Conservation (phyloP, 2,329 filamentous ascomycete genomes). For the Endoconidiophora laricicola region DNA sequence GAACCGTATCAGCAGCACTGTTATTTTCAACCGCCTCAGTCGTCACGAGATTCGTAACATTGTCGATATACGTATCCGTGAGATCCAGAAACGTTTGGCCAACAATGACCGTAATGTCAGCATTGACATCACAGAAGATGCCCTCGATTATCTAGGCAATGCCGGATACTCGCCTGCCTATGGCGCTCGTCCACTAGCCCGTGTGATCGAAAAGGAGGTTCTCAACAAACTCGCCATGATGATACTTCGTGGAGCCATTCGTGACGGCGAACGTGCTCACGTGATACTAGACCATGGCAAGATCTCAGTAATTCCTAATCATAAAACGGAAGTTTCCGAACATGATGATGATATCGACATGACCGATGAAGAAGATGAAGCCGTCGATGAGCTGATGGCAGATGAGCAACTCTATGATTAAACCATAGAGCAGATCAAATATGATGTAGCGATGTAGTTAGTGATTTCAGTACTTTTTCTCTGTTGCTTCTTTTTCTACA, state of each 20-base stretch:
- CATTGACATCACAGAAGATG: conserved; percentile 71
- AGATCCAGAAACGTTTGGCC: conserved; percentile 83
- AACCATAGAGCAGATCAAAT: conserved; percentile 3
- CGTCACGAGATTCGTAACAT: conserved; percentile 84
- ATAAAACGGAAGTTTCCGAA: conserved; percentile 41
- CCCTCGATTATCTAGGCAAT: conserved; percentile 81
- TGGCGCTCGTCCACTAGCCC: conserved; percentile 71
- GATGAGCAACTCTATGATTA: conserved; percentile 37
- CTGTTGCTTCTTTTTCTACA: too few relatives aligned
- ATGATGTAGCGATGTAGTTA: too few relatives aligned
- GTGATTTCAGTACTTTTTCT: too few relatives aligned
- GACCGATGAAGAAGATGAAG: conserved; percentile 57
- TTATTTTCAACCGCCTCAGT: conserved; percentile 97
- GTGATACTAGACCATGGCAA: conserved; percentile 68
- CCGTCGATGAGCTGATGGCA: conserved; percentile 48
- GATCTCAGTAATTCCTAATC: conserved; percentile 70
- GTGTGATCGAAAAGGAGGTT: conserved; percentile 93
- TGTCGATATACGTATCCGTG: conserved; percentile 71
- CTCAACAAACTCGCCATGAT: conserved; percentile 85
- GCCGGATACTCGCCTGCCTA: conserved; percentile 93
- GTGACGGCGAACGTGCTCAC: conserved; percentile 67
- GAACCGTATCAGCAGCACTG: conserved; percentile 87
- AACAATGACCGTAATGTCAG: conserved; percentile 69
- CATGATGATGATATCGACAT: conserved; percentile 51
- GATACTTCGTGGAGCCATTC: conserved; percentile 69